Conservation (phyloP, 1,284 basidiomycete species). For the Hemileccinum hortonii region DNA sequence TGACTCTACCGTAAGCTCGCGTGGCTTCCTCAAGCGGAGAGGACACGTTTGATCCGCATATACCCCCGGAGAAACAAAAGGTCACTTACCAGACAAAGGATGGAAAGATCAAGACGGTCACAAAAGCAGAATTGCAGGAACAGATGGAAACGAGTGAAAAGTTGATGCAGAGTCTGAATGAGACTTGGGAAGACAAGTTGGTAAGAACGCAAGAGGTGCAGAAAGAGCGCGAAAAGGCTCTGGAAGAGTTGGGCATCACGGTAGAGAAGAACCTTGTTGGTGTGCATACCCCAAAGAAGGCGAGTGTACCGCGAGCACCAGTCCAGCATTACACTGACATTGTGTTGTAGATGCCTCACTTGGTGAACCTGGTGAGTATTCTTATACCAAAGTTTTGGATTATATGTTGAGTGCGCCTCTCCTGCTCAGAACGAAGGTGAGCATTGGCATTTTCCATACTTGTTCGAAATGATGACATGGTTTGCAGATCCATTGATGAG, state of each 20-base stretch:
- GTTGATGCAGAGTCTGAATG: slow-evolving; percentile 92
- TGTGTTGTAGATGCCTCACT: slow-evolving; percentile 76
- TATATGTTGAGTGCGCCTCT: slow-evolving; percentile 13
- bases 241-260: slow-evolving; percentile 96
- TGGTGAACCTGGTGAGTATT: slow-evolving; percentile 84
- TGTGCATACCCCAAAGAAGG: slow-evolving; percentile 99
- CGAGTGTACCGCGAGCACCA: slow-evolving; percentile 30
- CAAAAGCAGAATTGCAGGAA: slow-evolving; percentile 95
- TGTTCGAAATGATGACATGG: slow-evolving; percentile 17
- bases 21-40: slow-evolving; percentile 67
- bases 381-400: slow-evolving; percentile 12
- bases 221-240: slow-evolving; percentile 92
- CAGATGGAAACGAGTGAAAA: slow-evolving; percentile 97
- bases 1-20: slow-evolving; percentile 50
- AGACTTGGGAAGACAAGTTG: slow-evolving; percentile 99
- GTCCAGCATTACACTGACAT: slow-evolving; percentile 13
- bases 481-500: slow-evolving; percentile 80
- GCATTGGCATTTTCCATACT: slow-evolving; percentile 6
- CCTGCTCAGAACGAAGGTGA: slow-evolving; percentile 75
- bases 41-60: slow-evolving; percentile 80
- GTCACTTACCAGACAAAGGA: slow-evolving; percentile 94
- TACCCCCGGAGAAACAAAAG: slow-evolving; percentile 93
- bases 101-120: slow-evolving; percentile 92
- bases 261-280: slow-evolving; percentile 96
- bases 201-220: slow-evolving; percentile 91